phyloP scores from a whole-genome alignment of 306 rosid species.

The Vigna unguiculata region DNA sequence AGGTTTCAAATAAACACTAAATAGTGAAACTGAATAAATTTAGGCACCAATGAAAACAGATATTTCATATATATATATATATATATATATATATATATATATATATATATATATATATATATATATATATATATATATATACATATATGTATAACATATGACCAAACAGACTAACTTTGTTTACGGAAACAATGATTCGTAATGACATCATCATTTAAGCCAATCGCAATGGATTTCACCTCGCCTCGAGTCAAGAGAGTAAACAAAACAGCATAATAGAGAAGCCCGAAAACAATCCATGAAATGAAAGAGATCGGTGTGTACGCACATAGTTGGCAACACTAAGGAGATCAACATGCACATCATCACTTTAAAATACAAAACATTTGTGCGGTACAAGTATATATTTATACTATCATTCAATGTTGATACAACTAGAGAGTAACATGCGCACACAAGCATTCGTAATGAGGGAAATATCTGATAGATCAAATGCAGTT shows the following conservation, averaged over 20 bases:
- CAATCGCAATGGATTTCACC: neutral
- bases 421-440: neutral
- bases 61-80: neutral
- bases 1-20: neutral
- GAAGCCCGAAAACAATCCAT: neutral
- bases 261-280: neutral
- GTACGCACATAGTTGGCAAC: neutral
- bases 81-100: too few relatives aligned
- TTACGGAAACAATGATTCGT: constrained; percentile 4
- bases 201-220: neutral
- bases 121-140: too few relatives aligned
- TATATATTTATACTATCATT: neutral
- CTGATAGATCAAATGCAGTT: neutral
- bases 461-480: neutral
- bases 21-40: constrained; percentile 11
- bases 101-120: too few relatives aligned
- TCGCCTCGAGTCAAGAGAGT: neutral
- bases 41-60: neutral
- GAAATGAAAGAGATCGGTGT: neutral
- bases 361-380: constrained; percentile 2
- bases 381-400: neutral
- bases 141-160: neutral
- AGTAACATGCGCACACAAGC: neutral
- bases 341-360: constrained; percentile 2
- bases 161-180: constrained; percentile 11